Evolutionary conservation across 2,329 filamentous ascomycete species (phyloP), one percentile per base, ranked within the genome.

Genomic region (Dothideomycetidae sp.): DNA sequence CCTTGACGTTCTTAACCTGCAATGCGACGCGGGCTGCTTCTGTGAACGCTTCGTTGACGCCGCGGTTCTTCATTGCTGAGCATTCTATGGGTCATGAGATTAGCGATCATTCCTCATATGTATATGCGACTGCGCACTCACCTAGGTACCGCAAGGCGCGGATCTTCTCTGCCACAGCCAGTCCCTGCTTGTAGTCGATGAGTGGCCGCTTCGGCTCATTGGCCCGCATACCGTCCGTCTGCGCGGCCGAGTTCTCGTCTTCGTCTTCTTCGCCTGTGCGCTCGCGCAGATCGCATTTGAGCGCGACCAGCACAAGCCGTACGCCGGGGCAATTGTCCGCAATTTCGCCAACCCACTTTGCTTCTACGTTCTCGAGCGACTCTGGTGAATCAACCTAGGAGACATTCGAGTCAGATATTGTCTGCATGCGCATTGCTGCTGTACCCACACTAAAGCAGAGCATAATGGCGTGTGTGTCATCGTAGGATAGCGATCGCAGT

Each of bases 381-480:
- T 94, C 86, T 49, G 81, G 84, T 57, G 83, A 93, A 62, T 98
- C 90, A 57, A 96, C 70, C 70, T 73, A 43, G n/a, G 2, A 21
- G 21, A n/a, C 21, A n/a, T 11, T 7, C 13, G 12, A 10, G 31
- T 39, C 19, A 21, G 35, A 16, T 10, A 28, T 9, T 13, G 21
- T 17, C 21, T 12, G 29, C 13, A 10, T 15, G 29, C 32, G 35
- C 28, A 16, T 28, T 33, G 29, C 31, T n/a, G 29, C 12, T 23
- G 18, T 18, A 31, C 64, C 43, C 57, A 70, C 82, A 51, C 82
- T 90, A 64, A 96, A 98, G 68, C 90, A 98, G 49, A 98, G 81
- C 81, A 98, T 94, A 52, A 98, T 93, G 31, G 92, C 77, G 55
- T 98, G 90, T 37, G 90, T 98, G 57, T 98, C 90, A 69, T 86